phyloP scores from a whole-genome alignment of 1,284 basidiomycete species.

The Caloboletus inedulis region DNA sequence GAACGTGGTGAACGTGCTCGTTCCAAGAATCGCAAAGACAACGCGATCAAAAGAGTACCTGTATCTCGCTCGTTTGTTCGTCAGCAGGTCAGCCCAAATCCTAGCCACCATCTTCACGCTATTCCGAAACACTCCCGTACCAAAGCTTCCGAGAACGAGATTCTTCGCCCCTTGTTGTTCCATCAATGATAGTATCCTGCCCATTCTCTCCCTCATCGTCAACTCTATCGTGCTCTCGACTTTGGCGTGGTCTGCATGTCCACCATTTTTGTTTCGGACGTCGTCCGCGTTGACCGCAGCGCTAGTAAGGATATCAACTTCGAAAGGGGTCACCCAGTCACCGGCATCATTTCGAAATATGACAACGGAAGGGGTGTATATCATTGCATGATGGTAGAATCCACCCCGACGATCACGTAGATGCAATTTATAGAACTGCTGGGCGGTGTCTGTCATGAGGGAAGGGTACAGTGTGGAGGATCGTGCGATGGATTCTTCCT shows the following conservation, averaged over 20 bases:
- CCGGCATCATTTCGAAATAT: constrained; percentile 58
- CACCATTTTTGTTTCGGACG: constrained; percentile 39
- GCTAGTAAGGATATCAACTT: constrained; percentile 60
- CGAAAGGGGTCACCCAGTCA: constrained; percentile 49
- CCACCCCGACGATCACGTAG: constrained; percentile 46
- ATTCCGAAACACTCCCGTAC: constrained; percentile 70
- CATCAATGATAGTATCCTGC: constrained; percentile 59
- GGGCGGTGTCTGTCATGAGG: constrained; percentile 49
- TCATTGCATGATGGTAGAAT: constrained; percentile 66
- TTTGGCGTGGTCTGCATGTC: constrained; percentile 25
- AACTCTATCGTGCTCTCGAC: constrained; percentile 50
- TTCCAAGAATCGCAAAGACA: constrained; percentile 62
- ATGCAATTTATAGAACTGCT: constrained; percentile 58
- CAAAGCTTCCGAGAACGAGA: constrained; percentile 68
- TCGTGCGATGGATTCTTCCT: constrained; percentile 72
- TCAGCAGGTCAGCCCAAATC: constrained; percentile 59
- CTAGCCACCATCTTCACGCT: constrained; percentile 51
- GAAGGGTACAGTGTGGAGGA: constrained; percentile 61
- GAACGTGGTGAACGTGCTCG: constrained; percentile 49
- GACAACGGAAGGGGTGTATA: constrained; percentile 57
- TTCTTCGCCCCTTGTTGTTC: constrained; percentile 53
- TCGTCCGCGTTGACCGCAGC: constrained; percentile 68
- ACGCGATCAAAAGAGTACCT: constrained; percentile 55
- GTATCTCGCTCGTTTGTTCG: constrained; percentile 48
- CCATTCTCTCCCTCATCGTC: constrained; percentile 68